These are phyloP conservation scores for Ceratocystis cubensis DNA, from an alignment of 2,329 filamentous ascomycete species.

Conservation along the genomic window DNA sequence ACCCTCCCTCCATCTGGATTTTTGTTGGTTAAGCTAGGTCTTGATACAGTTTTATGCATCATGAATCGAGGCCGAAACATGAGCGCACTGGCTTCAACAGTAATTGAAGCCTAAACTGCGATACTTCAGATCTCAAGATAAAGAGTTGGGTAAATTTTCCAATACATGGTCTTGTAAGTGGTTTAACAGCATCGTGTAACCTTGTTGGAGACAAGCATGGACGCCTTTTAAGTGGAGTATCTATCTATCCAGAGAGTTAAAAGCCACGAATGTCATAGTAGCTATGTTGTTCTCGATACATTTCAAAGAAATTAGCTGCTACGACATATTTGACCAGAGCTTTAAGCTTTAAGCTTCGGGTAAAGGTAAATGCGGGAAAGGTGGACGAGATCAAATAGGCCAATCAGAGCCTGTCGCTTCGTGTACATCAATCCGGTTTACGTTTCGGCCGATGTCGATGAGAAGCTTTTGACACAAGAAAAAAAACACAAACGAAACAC, in stretches of 20 bases:
- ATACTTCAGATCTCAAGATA: background rate
- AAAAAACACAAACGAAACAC: constrained; percentile 4
- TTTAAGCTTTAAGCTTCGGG: constrained; percentile 4
- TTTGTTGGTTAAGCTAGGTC: background rate
- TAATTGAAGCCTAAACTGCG: background rate
- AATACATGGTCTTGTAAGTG: background rate
- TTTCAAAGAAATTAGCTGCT: background rate
- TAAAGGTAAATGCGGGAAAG: background rate
- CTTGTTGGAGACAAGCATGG: background rate
- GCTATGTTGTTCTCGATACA: background rate
- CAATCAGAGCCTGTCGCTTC: constrained; percentile 18
- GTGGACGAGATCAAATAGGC: background rate
- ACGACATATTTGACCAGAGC: background rate
- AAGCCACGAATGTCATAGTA: background rate
- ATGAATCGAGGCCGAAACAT: constrained; percentile 13
- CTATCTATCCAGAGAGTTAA: no score
- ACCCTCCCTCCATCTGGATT: background rate
- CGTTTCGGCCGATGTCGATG: constrained; percentile 20
- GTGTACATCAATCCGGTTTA: constrained; percentile 18
- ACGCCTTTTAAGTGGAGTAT: no score
- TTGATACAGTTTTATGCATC: constrained; percentile 13
- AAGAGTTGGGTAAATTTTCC: background rate
- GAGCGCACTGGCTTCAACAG: background rate
- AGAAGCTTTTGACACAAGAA: constrained; percentile 17
- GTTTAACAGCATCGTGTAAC: background rate